Evolutionary conservation across 129 eudicot species (phyloP).

Genomic region (Lactuca sativa): DNA sequence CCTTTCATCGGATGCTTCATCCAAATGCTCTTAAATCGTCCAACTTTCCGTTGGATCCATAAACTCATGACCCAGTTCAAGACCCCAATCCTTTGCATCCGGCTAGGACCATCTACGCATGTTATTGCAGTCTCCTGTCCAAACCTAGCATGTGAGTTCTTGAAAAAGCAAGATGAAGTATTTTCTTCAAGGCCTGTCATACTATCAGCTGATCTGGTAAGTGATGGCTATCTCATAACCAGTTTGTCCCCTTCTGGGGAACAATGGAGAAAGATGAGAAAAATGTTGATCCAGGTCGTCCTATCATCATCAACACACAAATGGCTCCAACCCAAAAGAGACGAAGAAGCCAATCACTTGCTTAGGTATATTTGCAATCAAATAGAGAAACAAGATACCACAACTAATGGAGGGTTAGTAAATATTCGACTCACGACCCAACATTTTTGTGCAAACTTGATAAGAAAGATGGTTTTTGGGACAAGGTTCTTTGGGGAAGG

Average conservation of each 20-base stretch:
- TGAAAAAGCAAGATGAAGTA: constrained; percentile 11
- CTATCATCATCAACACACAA: constrained; percentile 11
- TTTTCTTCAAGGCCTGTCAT: constrained; percentile 17
- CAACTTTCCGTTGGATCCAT: too few species aligned
- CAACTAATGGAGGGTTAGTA: not conserved
- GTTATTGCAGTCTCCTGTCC: constrained; percentile 20
- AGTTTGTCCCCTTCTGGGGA: not conserved
- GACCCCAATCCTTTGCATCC: too few species aligned
- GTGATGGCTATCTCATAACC: not conserved
- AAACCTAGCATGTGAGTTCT: constrained; percentile 31
- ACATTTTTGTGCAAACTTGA: not conserved
- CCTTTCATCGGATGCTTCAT: not conserved
- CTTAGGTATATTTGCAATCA: constrained; percentile 15
- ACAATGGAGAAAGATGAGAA: constrained; percentile 30
- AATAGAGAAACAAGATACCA: not conserved
- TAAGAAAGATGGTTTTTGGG: not conserved
- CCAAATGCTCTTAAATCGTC: not conserved
- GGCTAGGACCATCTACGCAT: not conserved
- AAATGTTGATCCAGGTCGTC: constrained; percentile 8
- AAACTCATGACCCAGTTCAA: too few species aligned
- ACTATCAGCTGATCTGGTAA: constrained; percentile 10
- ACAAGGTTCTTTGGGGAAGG: not conserved
- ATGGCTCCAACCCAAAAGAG: constrained; percentile 25
- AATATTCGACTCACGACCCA: not conserved
- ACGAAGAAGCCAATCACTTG: constrained; percentile 42